A percentile compares a stretch with the other conserved stretches of the same genome.
These are phyloP conservation scores for Spathaspora boniae DNA, from an alignment of 805 yeast genomes.

Conservation along the genomic window DNA sequence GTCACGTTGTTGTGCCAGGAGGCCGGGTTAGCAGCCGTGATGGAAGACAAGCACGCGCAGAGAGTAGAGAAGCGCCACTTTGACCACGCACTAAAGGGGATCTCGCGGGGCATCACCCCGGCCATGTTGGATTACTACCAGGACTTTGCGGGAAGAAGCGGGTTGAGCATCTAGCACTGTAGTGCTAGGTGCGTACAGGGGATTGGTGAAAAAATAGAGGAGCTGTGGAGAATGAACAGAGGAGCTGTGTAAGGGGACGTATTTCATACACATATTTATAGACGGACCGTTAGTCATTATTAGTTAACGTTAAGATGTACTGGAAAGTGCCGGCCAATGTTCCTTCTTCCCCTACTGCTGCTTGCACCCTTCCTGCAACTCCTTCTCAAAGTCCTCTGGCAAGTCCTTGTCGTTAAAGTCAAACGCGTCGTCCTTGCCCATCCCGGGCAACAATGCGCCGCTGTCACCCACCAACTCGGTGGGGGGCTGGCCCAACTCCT, in stretches of 20 bases:
- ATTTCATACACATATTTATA: too few relatives aligned
- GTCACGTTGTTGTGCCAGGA: conserved; percentile 89
- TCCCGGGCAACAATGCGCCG: conserved; percentile 40
- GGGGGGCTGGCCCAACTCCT: conserved; percentile 80
- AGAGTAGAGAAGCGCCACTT: conserved; percentile 66
- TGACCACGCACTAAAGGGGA: conserved; percentile 60
- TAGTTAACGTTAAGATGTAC: too few relatives aligned
- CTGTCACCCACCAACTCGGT: conserved; percentile 63
- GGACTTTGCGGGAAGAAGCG: conserved; percentile 45
- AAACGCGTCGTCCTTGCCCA: conserved; percentile 33
- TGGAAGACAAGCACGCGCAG: conserved; percentile 60
- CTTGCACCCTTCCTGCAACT: conserved; percentile 56
- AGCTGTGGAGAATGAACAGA: not conserved
- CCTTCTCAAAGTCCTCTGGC: conserved; percentile 50
- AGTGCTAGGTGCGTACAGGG: not conserved
- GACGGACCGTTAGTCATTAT: conserved; percentile 1
- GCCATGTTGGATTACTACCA: conserved; percentile 80
- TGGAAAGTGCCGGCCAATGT: too few relatives aligned
- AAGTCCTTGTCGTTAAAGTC: conserved; percentile 51
- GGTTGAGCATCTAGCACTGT: conserved; percentile 19
- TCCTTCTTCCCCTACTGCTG: conserved; percentile 25
- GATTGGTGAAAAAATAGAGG: not conserved
- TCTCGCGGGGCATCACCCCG: conserved; percentile 75
- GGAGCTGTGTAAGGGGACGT: not conserved
- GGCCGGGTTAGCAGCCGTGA: conserved; percentile 92